phyloP scores from a whole-genome alignment of 805 yeast genomes.

The Yarrowia deformans region DNA sequence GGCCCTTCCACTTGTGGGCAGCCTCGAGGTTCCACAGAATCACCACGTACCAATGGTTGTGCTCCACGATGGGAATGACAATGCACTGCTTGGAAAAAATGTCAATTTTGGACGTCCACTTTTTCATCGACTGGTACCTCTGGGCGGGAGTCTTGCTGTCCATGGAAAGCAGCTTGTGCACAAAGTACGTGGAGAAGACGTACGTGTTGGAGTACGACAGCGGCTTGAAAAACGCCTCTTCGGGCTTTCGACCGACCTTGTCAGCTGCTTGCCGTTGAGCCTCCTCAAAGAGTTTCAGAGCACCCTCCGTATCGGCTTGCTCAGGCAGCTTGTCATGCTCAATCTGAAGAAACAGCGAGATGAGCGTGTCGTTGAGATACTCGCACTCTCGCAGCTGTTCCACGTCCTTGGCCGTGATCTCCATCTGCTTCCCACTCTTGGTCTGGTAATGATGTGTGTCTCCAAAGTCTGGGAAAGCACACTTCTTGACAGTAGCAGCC shows the following conservation, averaged over 20 bases:
- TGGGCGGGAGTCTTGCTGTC: not conserved
- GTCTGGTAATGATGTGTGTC: constrained; percentile 18
- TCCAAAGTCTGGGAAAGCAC: not conserved
- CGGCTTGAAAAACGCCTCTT: not conserved
- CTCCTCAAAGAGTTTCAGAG: constrained; percentile 43
- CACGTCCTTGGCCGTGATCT: constrained; percentile 73
- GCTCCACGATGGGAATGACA: constrained; percentile 81
- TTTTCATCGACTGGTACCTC: constrained; percentile 53
- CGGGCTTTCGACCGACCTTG: not conserved
- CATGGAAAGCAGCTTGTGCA: constrained; percentile 60
- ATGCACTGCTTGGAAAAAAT: constrained; percentile 64
- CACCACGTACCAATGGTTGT: constrained; percentile 87
- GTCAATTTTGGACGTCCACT: constrained; percentile 81
- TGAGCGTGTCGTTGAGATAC: constrained; percentile 88
- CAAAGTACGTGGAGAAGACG: constrained; percentile 85
- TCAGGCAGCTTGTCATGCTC: constrained; percentile 48
- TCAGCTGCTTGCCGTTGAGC: not conserved
- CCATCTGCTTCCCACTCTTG: constrained; percentile 59
- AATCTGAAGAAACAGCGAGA: constrained; percentile 75
- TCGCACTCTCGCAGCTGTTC: constrained; percentile 78
- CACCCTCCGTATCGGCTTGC: constrained; percentile 48
- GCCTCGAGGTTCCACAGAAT: constrained; percentile 62
- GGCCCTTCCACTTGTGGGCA: constrained; percentile 38
- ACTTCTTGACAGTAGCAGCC: not conserved
- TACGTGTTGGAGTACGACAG: constrained; percentile 53